Base-by-base conservation (phyloP, 306 rosid genomes). In the Delonix regia region DNA sequence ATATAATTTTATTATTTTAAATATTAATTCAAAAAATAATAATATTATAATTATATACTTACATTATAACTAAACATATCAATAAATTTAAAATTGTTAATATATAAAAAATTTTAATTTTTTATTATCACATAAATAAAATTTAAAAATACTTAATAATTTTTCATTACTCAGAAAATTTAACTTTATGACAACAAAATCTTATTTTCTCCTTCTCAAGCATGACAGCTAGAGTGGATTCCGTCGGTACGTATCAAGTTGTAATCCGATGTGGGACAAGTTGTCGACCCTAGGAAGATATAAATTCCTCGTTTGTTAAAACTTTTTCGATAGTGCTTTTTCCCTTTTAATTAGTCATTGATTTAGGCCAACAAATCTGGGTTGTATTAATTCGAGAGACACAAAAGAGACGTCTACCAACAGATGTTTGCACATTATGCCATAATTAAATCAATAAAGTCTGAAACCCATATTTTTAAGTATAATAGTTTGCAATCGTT, bases 221-320 rank as follows among this genome's bases (percentile, higher is more conserved):
- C 21, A 18, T 64, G 48, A 67, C 85, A 73, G 84, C 57, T 70
- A 24, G 36, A 57, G 36, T 3, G 51, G 71, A 62, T 33, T 21
- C 22, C 14, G n/a, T 47, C 9, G 69, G 60, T 53, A 39, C 79
- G 19, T 63, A 76, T 10, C 72, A 62, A 25, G 53, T 72, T 78
- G 63, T 75, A 78, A 66, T 83, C 84, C 63, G 18, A n/a, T n/a
- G 75, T 59, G 79, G 82, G 56, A 7, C 42, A 41, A 63, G n/a
- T 81, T 65, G 42, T 73, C 53, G 12, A 45, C 38, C 3, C 7
- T 12, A 19, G n/a, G 9, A 34, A 38, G 18, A 3, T 62, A 38
- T 11, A 49, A 27, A 11, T 39, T 27, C 41, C 12, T 22, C 15
- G 25, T 62, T 69, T 21, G 52, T 63, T 34, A 3, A 2, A 5